Conservation (phyloP, 805 yeast genomes). For the Wickerhamiella nectarea region DNA sequence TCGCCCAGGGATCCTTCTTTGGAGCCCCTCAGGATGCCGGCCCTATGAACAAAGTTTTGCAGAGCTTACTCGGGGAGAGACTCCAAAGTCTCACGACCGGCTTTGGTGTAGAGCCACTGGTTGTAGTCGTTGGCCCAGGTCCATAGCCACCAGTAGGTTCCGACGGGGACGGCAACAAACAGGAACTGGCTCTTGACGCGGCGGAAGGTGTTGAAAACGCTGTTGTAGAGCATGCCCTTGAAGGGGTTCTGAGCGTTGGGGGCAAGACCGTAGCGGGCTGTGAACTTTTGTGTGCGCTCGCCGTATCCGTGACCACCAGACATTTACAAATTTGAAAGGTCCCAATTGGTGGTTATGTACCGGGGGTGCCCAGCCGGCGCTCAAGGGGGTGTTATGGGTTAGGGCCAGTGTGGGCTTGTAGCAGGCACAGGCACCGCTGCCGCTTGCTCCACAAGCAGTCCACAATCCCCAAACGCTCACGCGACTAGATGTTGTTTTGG, state of each 20-base stretch:
- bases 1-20: no score
- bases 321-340: slow-evolving; percentile 10
- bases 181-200: slow-evolving; percentile 78
- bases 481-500: slow-evolving; percentile 9
- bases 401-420: background rate
- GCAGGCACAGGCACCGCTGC: no score
- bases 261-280: slow-evolving; percentile 76
- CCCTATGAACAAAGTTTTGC: background rate
- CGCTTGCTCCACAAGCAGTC: background rate
- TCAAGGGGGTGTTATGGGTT: background rate
- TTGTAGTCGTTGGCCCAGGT: slow-evolving; percentile 73
- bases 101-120: slow-evolving; percentile 91
- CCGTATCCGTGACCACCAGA: slow-evolving; percentile 30
- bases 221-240: slow-evolving; percentile 71
- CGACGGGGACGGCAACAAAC: slow-evolving; percentile 63
- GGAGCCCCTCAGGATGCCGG: no score
- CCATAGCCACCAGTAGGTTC: slow-evolving; percentile 78
- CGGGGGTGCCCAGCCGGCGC: no score
- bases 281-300: slow-evolving; percentile 20
- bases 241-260: slow-evolving; percentile 89
- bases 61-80: slow-evolving; percentile 21
- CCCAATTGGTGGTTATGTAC: slow-evolving; percentile 1
- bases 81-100: slow-evolving; percentile 88
- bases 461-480: background rate
- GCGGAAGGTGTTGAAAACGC: slow-evolving; percentile 87